These are phyloP conservation scores for Solanum chacoense DNA, from an alignment of 305 asterid species.

Conservation along the genomic window DNA sequence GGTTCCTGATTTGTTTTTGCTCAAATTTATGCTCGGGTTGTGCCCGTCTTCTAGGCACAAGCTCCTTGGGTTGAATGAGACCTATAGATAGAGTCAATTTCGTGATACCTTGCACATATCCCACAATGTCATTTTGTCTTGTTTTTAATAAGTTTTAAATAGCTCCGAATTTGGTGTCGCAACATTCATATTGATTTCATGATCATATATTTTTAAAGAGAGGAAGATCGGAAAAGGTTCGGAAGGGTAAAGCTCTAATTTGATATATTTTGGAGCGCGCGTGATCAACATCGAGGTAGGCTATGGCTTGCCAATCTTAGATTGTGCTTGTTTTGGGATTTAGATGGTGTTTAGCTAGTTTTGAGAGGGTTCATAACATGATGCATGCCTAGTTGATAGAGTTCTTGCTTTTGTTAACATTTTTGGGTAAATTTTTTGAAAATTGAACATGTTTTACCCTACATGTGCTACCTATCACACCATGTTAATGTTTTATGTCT, in stretches of 20 bases:
- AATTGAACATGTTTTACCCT: neutral
- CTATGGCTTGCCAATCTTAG: neutral
- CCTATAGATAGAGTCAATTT: neutral
- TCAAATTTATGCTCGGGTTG: neutral
- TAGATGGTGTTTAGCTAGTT: neutral
- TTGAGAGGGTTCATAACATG: neutral
- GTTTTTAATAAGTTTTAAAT: no score
- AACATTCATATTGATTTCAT: no score
- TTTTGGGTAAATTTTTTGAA: no score
- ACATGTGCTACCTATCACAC: neutral
- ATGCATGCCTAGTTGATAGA: neutral
- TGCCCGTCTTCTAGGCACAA: neutral
- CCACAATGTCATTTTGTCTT: neutral
- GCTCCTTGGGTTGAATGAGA: neutral
- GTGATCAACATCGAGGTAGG: neutral
- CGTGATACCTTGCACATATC: neutral
- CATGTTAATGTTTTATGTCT: neutral
- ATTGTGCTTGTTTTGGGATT: neutral
- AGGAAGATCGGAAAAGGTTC: neutral
- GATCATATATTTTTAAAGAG: neutral
- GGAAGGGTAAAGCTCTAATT: neutral
- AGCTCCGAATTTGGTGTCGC: neutral
- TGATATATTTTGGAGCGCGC: neutral
- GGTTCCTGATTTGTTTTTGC: neutral
- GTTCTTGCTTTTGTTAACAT: neutral